These are phyloP conservation scores for Pisolithus albus DNA, from an alignment of 768 basidiomycete species.

Conservation along the genomic window DNA sequence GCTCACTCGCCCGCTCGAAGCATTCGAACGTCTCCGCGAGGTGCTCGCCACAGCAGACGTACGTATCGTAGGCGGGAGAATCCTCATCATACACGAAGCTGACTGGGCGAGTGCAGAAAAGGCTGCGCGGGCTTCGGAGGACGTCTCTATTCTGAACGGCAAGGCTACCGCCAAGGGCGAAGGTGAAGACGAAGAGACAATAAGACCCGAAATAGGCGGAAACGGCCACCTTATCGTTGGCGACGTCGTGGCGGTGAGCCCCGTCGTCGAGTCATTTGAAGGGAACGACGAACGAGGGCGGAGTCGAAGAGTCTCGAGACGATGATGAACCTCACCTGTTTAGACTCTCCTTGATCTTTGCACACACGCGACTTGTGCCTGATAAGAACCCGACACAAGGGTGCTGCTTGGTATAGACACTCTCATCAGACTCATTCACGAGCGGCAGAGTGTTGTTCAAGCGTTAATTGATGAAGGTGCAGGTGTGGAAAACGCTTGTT, in stretches of 20 bases:
- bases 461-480: background rate
- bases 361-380: too few relatives aligned
- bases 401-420: too few relatives aligned
- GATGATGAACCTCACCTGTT: too few relatives aligned
- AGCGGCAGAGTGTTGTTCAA: constrained; percentile 41
- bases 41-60: constrained; percentile 40
- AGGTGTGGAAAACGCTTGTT: too few relatives aligned
- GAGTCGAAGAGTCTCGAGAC: too few relatives aligned
- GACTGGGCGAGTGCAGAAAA: constrained; percentile 19
- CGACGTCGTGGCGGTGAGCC: too few relatives aligned
- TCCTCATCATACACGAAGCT: constrained; percentile 41
- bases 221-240: constrained; percentile 16
- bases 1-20: constrained; percentile 45
- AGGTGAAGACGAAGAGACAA: constrained; percentile 31
- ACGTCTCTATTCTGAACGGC: background rate
- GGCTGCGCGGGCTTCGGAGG: constrained; percentile 19
- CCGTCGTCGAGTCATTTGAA: too few relatives aligned
- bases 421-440: constrained; percentile 52
- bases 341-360: too few relatives aligned
- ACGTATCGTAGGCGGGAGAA: constrained; percentile 75
- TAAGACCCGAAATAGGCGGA: constrained; percentile 29
- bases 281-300: too few relatives aligned
- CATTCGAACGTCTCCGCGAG: constrained; percentile 35
- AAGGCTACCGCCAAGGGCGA: constrained; percentile 20
- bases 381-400: too few relatives aligned